A percentile compares a stretch with the other conserved stretches of the same genome.
Evolutionary conservation across 176 grass and related monocot genomes (phyloP).

Genomic region (Paspalum notatum): DNA sequence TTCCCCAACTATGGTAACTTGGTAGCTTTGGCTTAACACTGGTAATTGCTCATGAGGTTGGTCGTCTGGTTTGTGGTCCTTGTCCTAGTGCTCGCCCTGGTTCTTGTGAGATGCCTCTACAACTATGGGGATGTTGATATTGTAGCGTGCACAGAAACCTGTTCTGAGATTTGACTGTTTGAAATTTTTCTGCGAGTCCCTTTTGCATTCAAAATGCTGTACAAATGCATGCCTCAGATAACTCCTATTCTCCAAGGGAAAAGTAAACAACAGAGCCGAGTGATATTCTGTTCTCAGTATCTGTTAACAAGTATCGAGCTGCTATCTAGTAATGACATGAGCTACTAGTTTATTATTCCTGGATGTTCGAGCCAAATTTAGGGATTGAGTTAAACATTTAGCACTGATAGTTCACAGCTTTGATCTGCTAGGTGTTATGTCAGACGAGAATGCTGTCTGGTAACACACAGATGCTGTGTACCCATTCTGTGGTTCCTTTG

Average conservation of each 20-base stretch:
- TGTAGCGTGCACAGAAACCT: neutral
- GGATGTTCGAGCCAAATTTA: neutral
- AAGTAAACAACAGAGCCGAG: neutral
- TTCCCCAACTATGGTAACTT: neutral
- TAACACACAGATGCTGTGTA: neutral
- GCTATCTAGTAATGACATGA: neutral
- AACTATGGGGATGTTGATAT: neutral
- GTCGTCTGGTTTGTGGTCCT: neutral
- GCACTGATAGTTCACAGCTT: neutral
- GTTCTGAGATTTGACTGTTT: neutral
- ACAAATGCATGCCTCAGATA: neutral
- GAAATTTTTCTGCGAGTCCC: neutral
- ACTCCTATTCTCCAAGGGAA: neutral
- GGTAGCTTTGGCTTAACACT: neutral
- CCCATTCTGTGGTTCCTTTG: neutral
- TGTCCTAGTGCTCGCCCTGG: neutral
- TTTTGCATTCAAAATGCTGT: neutral
- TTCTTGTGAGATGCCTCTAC: neutral
- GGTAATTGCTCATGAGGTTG: neutral
- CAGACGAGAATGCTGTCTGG: neutral
- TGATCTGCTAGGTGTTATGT: neutral
- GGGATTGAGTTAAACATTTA: slow-evolving; percentile 14
- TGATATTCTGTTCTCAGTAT: neutral
- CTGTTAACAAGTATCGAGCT: neutral
- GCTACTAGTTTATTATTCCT: neutral